Conservation (phyloP, 352 stramenopile species). For the Globisporangium paddicum region DNA sequence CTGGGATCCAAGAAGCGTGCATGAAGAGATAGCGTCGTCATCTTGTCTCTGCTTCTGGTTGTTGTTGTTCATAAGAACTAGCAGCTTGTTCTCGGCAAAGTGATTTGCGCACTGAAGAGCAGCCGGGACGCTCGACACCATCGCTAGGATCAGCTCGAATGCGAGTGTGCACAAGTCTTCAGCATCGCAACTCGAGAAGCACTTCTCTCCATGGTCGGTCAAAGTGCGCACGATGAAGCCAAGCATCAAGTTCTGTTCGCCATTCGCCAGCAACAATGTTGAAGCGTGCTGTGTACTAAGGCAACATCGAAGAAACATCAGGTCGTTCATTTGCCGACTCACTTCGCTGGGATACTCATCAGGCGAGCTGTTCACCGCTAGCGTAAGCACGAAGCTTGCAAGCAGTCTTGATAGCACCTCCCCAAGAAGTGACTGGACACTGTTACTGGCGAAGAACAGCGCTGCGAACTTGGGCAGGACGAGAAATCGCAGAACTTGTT, state of each 20-base stretch:
- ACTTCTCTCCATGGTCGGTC: conserved; percentile 15
- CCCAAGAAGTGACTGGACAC: conserved; percentile 13
- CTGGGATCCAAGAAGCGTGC: conserved; percentile 29
- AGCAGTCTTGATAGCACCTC: conserved; percentile 12
- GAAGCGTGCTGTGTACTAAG: conserved; percentile 27
- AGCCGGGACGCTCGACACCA: conserved; percentile 31
- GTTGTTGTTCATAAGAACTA: neutral
- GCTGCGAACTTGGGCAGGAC: neutral
- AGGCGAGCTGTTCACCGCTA: conserved; percentile 33
- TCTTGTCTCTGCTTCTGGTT: neutral
- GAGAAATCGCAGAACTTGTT: conserved; percentile 7
- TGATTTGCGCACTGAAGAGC: conserved; percentile 19
- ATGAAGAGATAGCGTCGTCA: conserved; percentile 10
- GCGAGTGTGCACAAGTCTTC: conserved; percentile 44
- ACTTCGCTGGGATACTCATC: conserved; percentile 24
- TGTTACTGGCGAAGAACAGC: conserved; percentile 12
- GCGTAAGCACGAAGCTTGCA: conserved; percentile 18
- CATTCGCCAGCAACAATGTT: neutral
- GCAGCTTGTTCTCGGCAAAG: conserved; percentile 3
- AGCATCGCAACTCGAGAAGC: conserved; percentile 17
- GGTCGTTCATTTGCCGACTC: conserved; percentile 12
- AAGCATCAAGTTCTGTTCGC: conserved; percentile 3
- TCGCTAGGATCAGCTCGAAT: conserved; percentile 25
- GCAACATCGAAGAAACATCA: conserved; percentile 26
- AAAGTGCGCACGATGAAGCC: conserved; percentile 25